Evolutionary conservation across 768 basidiomycete species (phyloP).

Genomic region (Crassisporium funariophilum): DNA sequence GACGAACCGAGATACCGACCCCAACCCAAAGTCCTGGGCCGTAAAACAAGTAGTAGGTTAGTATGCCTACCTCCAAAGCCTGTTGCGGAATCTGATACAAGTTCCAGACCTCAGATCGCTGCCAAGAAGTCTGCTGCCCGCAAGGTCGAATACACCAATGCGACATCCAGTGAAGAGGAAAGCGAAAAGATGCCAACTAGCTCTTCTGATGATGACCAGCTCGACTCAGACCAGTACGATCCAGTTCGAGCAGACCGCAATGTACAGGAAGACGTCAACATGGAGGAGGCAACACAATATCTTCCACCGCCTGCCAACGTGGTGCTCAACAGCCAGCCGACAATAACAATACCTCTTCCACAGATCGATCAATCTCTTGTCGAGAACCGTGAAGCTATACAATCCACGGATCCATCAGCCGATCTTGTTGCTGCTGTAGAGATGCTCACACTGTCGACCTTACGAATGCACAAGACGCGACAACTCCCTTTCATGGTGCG

Average conservation of each 20-base stretch:
- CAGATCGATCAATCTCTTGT: constrained; percentile 11
- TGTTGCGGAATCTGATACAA: too few relatives aligned
- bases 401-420: constrained; percentile 27
- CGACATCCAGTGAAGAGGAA: not conserved
- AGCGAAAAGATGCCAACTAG: not conserved
- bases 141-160: constrained; percentile 6
- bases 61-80: not conserved
- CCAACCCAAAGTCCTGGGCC: not conserved
- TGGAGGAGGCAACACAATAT: constrained; percentile 2
- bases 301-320: not conserved
- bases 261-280: constrained; percentile 2
- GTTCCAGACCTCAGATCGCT: constrained; percentile 1
- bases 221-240: constrained; percentile 12
- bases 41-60: constrained; percentile 3
- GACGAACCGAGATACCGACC: constrained; percentile 11
- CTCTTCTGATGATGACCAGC: constrained; percentile 11
- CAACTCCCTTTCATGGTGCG: constrained; percentile 60
- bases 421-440: constrained; percentile 38
- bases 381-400: not conserved
- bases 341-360: constrained; percentile 17
- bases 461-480: constrained; percentile 38
- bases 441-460: constrained; percentile 26
- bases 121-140: constrained; percentile 16
- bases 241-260: not conserved
- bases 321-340: constrained; percentile 11